A percentile compares a stretch with the other conserved stretches of the same genome.
phyloP scores from a whole-genome alignment of 257 asterid genomes.

The Penstemon eatonii region DNA sequence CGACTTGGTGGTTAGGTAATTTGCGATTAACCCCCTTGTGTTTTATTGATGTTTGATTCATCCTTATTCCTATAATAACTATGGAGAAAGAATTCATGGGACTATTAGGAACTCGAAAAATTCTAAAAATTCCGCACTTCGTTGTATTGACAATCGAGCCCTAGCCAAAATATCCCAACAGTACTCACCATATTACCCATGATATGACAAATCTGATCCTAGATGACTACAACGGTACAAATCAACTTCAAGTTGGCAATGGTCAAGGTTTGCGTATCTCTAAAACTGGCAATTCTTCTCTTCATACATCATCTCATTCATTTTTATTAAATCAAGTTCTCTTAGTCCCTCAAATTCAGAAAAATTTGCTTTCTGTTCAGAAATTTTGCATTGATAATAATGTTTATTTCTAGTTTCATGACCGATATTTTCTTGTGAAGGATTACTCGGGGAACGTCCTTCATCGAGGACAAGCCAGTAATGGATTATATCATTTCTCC shows the following conservation, averaged over 20 bases:
- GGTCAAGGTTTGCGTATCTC: neutral
- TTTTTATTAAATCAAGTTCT: neutral
- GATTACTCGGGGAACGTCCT: conserved; percentile 8
- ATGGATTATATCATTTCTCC: neutral
- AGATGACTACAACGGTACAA: neutral
- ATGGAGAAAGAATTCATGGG: no score
- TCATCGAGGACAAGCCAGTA: neutral
- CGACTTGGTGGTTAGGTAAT: no score
- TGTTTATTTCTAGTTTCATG: neutral
- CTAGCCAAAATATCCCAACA: no score
- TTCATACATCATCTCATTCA: neutral
- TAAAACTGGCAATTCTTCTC: neutral
- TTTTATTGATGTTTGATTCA: no score
- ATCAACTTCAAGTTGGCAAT: neutral
- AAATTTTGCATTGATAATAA: no score
- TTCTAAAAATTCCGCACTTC: no score
- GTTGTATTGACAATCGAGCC: no score
- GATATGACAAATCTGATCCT: neutral
- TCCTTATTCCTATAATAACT: no score
- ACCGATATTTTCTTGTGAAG: neutral
- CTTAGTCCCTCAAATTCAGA: neutral
- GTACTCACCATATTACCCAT: neutral
- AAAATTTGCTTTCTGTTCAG: neutral
- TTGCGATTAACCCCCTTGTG: no score
- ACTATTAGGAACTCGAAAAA: no score